A percentile compares a stretch with the other conserved stretches of the same genome.
phyloP scores from a whole-genome alignment of 1,284 basidiomycete species.

The Sphagnurus paluster region DNA sequence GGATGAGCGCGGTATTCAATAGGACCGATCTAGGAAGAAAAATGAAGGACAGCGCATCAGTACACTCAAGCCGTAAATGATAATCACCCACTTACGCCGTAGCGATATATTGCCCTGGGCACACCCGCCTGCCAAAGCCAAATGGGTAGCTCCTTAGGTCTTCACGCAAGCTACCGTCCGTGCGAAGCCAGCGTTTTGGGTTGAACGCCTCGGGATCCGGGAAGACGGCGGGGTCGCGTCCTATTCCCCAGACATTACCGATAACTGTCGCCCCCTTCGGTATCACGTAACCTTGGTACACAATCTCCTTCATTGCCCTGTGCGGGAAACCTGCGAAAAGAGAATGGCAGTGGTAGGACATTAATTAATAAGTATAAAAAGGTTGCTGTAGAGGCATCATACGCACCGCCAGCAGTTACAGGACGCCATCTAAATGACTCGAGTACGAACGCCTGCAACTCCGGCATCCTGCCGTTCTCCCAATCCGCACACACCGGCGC shows the following conservation, averaged over 20 bases:
- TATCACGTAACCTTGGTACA: slow-evolving; percentile 58
- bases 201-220: slow-evolving; percentile 60
- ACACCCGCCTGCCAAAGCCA: slow-evolving; percentile 63
- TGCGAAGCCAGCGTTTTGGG: slow-evolving; percentile 56
- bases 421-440: slow-evolving; percentile 69
- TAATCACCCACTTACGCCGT: slow-evolving; percentile 38
- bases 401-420: slow-evolving; percentile 48
- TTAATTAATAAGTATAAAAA: neutral
- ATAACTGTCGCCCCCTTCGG: slow-evolving; percentile 58
- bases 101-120: slow-evolving; percentile 62
- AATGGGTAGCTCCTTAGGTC: slow-evolving; percentile 54
- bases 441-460: slow-evolving; percentile 59
- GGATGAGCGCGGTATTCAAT: slow-evolving; percentile 54
- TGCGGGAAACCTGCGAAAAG: slow-evolving; percentile 48
- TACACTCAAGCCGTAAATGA: neutral
- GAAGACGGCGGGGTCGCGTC: slow-evolving; percentile 55
- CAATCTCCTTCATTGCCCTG: slow-evolving; percentile 56
- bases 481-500: slow-evolving; percentile 47
- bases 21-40: slow-evolving; percentile 48
- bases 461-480: slow-evolving; percentile 51
- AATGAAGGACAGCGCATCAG: neutral
- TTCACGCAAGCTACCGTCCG: slow-evolving; percentile 46
- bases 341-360: neutral
- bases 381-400: neutral
- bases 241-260: slow-evolving; percentile 64